Conservation (phyloP, 2,329 filamentous ascomycete species). For the Cadophora sp. region DNA sequence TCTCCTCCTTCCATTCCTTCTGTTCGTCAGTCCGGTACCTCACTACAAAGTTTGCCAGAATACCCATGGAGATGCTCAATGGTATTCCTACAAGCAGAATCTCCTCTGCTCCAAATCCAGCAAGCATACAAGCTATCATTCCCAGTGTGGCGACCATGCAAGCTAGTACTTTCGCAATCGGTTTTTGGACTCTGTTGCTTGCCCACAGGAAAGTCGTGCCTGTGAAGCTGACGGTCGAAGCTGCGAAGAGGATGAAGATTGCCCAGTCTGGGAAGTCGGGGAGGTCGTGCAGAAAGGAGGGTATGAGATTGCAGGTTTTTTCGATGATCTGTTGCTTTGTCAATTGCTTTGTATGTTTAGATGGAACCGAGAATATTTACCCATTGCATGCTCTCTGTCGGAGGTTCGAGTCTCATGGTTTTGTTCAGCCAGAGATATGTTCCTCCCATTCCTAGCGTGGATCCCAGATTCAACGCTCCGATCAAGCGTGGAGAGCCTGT, state of each 20-base stretch:
- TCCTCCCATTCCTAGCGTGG: too few species aligned
- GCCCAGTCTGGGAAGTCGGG: neutral
- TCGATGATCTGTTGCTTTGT: neutral
- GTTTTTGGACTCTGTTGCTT: neutral
- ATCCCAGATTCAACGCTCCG: too few species aligned
- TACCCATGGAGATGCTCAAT: neutral
- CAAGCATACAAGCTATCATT: neutral
- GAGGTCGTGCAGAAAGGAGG: neutral
- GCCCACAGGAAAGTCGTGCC: neutral
- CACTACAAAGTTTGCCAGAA: neutral
- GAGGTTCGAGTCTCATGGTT: neutral
- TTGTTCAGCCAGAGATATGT: neutral
- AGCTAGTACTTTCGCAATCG: neutral
- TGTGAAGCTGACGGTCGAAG: neutral
- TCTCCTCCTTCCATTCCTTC: neutral
- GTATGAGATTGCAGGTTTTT: neutral
- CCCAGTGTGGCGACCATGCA: neutral
- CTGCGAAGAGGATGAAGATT: slow-evolving; percentile 2
- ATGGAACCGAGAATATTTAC: too few species aligned
- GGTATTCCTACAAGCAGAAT: neutral
- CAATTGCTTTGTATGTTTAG: too few species aligned
- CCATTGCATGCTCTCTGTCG: neutral
- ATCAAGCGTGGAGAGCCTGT: too few species aligned
- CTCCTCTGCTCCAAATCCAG: slow-evolving; percentile 5
- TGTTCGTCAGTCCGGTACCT: neutral